Evolutionary conservation across 306 rosid species (phyloP), one percentile per base, ranked within the genome.

Genomic region (Pyrus bretschneideri): DNA sequence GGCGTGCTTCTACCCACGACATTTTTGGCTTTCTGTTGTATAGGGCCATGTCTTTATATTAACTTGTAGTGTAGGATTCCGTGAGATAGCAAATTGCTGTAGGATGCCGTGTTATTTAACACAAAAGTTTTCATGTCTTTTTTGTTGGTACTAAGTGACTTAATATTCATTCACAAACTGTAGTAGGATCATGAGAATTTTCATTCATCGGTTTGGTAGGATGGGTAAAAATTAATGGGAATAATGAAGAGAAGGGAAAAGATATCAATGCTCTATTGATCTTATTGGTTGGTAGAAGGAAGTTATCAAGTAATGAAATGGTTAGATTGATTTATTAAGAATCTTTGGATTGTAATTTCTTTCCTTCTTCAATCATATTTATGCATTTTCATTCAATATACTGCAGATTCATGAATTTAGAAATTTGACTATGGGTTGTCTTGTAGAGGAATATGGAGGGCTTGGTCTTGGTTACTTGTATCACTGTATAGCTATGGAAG

Each of bases 401-500:
- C 45, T 42, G 45, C 45, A 42, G 45, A 42, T 42, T 42, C 45
- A 42, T 42, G 42, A 38, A 9, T 42, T 38, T 38, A 38, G 45
- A 42, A 42, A 42, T 42, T 42, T 42, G 45, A 42, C 45, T 9
- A 42, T 42, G 45, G 45, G 45, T 42, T 42, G 11, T 42, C 45
- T 42, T 42, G 42, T 38, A 94, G 98, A 94, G 97, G 96, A 94
- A 82, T 90, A 89, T 80, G 98, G 97, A 81, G 98, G 98, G 30
- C 93, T 94, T 78, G 97, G 98, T 80, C 93, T 94, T 58, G 98
- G 98, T 52, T 94, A 94, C 86, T 83, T 90, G 83, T 94, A 91
- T 83, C 98, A 94, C 80, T 94, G 97, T 85, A 86, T 94, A 67
- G 95, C 96, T 62, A 83, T 94, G 93, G 98, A 94, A 89, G 98